A percentile compares a stretch with the other conserved stretches of the same genome.
phyloP scores from a whole-genome alignment of 805 yeast genomes.

The Maudiozyma turicensis region DNA sequence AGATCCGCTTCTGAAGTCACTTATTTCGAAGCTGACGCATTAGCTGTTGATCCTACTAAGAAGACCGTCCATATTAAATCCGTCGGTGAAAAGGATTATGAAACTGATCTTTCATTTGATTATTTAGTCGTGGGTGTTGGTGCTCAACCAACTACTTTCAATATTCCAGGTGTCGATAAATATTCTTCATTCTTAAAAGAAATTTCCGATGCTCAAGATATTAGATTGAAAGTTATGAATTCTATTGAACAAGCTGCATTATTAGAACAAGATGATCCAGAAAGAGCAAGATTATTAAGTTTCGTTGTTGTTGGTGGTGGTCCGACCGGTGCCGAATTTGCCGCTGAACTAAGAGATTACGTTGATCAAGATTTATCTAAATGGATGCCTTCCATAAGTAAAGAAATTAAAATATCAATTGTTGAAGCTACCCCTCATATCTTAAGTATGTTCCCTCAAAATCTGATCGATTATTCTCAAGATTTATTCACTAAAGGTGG shows the following conservation, averaged over 20 bases:
- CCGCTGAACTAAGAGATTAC: constrained; percentile 92
- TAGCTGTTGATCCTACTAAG: constrained; percentile 62
- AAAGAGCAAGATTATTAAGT: constrained; percentile 74
- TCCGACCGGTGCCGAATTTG: constrained; percentile 96
- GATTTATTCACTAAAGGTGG: constrained; percentile 58
- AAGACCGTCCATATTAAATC: constrained; percentile 60
- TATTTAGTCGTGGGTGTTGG: constrained; percentile 89
- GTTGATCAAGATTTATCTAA: constrained; percentile 81
- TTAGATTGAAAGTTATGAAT: constrained; percentile 75
- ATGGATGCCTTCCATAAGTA: constrained; percentile 81
- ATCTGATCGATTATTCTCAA: constrained; percentile 69
- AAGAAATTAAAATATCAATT: constrained; percentile 73
- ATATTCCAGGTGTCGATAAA: constrained; percentile 89
- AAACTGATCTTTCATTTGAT: constrained; percentile 52
- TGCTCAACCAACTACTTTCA: constrained; percentile 89
- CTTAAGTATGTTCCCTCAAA: constrained; percentile 60
- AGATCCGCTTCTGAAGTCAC: constrained; percentile 65
- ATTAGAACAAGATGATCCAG: constrained; percentile 61
- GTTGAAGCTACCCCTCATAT: constrained; percentile 91
- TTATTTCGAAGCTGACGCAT: constrained; percentile 87
- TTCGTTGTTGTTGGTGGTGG: constrained; percentile 97
- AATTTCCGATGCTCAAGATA: constrained; percentile 75
- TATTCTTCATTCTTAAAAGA: constrained; percentile 85
- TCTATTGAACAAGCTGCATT: constrained; percentile 81
- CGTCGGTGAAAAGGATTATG: constrained; percentile 37